Evolutionary conservation across 345 rosid genomes (phyloP).

Genomic region (Citrus trifoliata): DNA sequence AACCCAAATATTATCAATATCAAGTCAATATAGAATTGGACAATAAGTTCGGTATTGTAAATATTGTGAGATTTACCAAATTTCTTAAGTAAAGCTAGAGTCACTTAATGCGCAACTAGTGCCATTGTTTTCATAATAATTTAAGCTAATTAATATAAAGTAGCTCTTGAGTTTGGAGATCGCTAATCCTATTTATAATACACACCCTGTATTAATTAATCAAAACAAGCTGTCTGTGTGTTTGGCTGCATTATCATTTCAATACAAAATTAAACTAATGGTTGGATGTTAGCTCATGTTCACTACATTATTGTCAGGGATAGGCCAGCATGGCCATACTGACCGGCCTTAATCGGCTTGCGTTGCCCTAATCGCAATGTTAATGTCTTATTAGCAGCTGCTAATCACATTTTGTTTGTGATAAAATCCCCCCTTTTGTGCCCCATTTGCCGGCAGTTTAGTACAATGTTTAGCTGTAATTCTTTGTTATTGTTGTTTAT

Average conservation of each 20-base stretch:
- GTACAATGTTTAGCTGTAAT: constrained; percentile 29
- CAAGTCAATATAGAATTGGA: too few relatives aligned
- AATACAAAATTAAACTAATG: neutral
- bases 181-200: neutral
- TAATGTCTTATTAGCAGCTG: constrained; percentile 19
- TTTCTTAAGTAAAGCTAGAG: neutral
- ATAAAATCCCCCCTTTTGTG: constrained; percentile 19
- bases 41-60: too few relatives aligned
- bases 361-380: constrained; percentile 12
- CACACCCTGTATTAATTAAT: neutral
- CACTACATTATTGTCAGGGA: neutral
- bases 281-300: constrained; percentile 13
- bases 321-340: neutral
- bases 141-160: neutral
- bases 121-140: neutral
- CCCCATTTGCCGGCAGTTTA: constrained; percentile 37
- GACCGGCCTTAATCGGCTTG: constrained; percentile 20
- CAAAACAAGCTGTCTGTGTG: neutral
- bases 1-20: too few relatives aligned
- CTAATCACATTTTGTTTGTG: constrained; percentile 5
- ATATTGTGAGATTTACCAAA: too few relatives aligned
- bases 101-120: neutral
- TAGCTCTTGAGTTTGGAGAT: neutral
- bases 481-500: constrained; percentile 11
- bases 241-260: neutral